Evolutionary conservation across 164 flowering plant genomes (phyloP), one percentile per base, ranked within the genome.

Genomic region (Berberis vulgaris): DNA sequence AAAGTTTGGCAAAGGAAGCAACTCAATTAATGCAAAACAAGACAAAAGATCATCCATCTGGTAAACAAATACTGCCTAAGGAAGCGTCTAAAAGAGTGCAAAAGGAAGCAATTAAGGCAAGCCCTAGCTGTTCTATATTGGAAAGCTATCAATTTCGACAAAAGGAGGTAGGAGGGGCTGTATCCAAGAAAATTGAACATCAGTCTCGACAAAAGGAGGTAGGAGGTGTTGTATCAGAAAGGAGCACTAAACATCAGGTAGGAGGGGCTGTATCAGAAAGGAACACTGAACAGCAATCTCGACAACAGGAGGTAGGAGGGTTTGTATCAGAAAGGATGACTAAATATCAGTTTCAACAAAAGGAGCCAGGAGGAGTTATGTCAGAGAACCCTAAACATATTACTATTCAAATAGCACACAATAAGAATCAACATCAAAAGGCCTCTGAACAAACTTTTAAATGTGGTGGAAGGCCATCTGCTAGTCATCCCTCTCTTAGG

Each of bases 51-150:
- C 40, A 41, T 64, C 54, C 43, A 11, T 13, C 45, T 6, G 55
- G 49, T 8, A 63, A 65, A 66, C 63, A 63, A 40, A 69, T 41
- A 61, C 11, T 46, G 9, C 54, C 67, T 47, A 64, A 56, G 66
- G 67, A 61, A 68, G 60, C 69, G 1, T 52, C 55, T 10, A 3
- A 26, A 26, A 26, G n/a, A 3, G 11, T 44, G 7, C 57, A 66
- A 47, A 64, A 56, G 64, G 68, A 63, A 69, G 60, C 66, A 54
- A 62, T 47, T n/a, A 61, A 41, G 41, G 12, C 9, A 43, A 75
- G 43, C 54, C 26, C 66, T 45, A 68, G 64, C 3, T 10, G 8
- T 66, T 1, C 54, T n/a, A 5, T 49, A 38, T 26, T 59, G 42
- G 71, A 70, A 68, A 52, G 46, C 49, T 61, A 64, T 43, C 62